These are phyloP conservation scores for Lactarius psammicola DNA, from an alignment of 768 basidiomycete genomes.

Conservation along the genomic window DNA sequence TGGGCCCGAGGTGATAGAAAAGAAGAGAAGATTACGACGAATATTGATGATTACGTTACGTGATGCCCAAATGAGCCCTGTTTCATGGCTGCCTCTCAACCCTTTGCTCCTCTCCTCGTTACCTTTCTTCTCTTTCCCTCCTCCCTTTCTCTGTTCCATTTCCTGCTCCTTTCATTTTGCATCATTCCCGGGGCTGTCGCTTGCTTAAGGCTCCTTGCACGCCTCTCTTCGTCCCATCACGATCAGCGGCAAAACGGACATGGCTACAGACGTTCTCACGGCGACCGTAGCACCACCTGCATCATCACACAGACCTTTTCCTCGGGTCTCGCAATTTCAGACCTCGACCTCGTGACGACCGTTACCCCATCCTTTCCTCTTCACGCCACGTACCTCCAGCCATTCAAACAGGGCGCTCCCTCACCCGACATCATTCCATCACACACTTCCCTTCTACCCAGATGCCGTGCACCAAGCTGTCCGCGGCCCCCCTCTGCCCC, in stretches of 20 bases:
- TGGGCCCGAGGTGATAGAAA: not conserved
- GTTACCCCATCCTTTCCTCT: slow-evolving; percentile 46
- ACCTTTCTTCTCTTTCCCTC: not conserved
- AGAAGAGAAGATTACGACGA: not conserved
- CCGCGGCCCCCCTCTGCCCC: slow-evolving; percentile 14
- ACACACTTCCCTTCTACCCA: slow-evolving; percentile 15
- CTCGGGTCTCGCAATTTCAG: slow-evolving; percentile 53
- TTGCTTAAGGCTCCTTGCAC: not conserved
- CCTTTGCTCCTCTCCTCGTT: not conserved
- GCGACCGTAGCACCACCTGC: slow-evolving; percentile 30
- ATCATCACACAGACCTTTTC: slow-evolving; percentile 44
- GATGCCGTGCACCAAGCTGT: slow-evolving; percentile 20
- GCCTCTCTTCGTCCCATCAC: not conserved
- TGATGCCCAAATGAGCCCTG: not conserved
- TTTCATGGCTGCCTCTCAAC: slow-evolving; percentile 4
- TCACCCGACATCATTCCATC: slow-evolving; percentile 5
- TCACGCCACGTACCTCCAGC: slow-evolving; percentile 22
- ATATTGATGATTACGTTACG: slow-evolving; percentile 6
- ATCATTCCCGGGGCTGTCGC: not conserved
- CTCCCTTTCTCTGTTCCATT: not conserved
- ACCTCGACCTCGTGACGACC: slow-evolving; percentile 61
- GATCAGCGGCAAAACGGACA: slow-evolving; percentile 8
- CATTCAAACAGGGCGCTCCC: not conserved
- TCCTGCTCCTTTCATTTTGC: not conserved
- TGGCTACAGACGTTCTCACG: slow-evolving; percentile 36